Evolutionary conservation across 192 early-diverging fungal species (phyloP), one percentile per base, ranked within the genome.

Genomic region (Entomortierella parvispora): DNA sequence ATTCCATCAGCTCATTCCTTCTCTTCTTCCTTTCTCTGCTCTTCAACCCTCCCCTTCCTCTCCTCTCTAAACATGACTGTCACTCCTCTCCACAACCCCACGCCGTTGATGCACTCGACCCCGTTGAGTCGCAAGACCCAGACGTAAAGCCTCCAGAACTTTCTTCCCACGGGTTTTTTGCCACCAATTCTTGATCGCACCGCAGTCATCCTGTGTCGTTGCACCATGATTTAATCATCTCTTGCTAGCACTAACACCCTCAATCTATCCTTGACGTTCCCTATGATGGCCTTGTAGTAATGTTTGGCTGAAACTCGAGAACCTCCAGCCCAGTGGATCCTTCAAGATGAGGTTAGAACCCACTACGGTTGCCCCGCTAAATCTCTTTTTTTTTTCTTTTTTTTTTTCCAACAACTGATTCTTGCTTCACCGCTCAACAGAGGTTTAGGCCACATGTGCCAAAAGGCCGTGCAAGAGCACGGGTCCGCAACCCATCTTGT

Each of bases 301-400:
- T 66, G 80, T 90, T 18, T 91, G 87, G 87, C 84, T 93, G 18
- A 93, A 93, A 71, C 84, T 90, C 40, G 92, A 93, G 54, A 91
- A 88, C 74, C 82, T 93, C 62, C 92, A 93, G 60, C 89, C 90
- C 12, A 86, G 88, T 7, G 90, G 90, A 62, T 93, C 92, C n/a
- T 90, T 90, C 59, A 93, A 93, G 69, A 89, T 91, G 44, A 81
- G 89, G 89, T 85, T 79, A 26, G 31, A 42, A 34, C 34, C 6
- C 28, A 49, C 28, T 1, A 5, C n/a, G 53, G 23, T n/a, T n/a
- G n/a, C n/a, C n/a, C n/a, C n/a, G n/a, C 22, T n/a, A 23, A 26
- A 2, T 54, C 50, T 33, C 11, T 17, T 23, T 20, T 2, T 20
- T 48, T 10, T 44, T 46, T 62, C 44, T 4, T 25, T 57, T 15